These are phyloP conservation scores for Corrigiola litoralis DNA, from an alignment of 179 eudicot genomes.

Conservation along the genomic window DNA sequence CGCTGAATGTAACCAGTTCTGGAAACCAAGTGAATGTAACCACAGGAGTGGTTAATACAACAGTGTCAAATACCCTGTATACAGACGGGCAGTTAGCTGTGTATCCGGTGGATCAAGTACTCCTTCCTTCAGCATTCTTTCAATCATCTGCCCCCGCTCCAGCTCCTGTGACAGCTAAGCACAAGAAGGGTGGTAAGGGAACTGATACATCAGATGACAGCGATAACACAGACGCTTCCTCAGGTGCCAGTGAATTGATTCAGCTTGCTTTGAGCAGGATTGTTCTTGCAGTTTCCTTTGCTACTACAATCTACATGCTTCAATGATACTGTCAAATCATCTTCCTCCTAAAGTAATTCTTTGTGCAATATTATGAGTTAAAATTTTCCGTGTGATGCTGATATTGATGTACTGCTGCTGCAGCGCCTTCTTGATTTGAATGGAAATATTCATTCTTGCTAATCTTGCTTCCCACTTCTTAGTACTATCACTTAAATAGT, in stretches of 20 bases:
- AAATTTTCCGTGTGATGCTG: slow-evolving; percentile 30
- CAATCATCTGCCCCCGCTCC: slow-evolving; percentile 55
- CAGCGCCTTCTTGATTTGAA: slow-evolving; percentile 14
- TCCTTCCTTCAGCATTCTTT: slow-evolving; percentile 67
- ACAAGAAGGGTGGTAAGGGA: slow-evolving; percentile 38
- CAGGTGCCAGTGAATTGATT: slow-evolving; percentile 28
- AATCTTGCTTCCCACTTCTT: too few species aligned
- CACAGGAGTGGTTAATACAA: slow-evolving; percentile 71
- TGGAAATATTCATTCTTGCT: slow-evolving; percentile 2
- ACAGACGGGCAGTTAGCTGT: slow-evolving; percentile 70
- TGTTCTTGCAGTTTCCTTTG: slow-evolving; percentile 16
- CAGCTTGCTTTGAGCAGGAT: slow-evolving; percentile 23
- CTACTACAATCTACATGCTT: slow-evolving; percentile 20
- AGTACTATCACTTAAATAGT: too few species aligned
- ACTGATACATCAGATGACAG: slow-evolving; percentile 30
- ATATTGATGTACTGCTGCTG: slow-evolving; percentile 14
- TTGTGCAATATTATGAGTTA: slow-evolving; percentile 13
- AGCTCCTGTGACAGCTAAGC: slow-evolving; percentile 42
- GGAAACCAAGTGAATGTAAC: slow-evolving; percentile 79
- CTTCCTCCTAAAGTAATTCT: background rate
- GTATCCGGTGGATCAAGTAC: slow-evolving; percentile 82
- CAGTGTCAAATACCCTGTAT: slow-evolving; percentile 53
- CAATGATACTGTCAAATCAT: slow-evolving; percentile 11
- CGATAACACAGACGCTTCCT: slow-evolving; percentile 27
- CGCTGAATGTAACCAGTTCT: slow-evolving; percentile 69